These are phyloP conservation scores for Stylosanthes scabra DNA, from an alignment of 331 rosid genomes.

Conservation along the genomic window DNA sequence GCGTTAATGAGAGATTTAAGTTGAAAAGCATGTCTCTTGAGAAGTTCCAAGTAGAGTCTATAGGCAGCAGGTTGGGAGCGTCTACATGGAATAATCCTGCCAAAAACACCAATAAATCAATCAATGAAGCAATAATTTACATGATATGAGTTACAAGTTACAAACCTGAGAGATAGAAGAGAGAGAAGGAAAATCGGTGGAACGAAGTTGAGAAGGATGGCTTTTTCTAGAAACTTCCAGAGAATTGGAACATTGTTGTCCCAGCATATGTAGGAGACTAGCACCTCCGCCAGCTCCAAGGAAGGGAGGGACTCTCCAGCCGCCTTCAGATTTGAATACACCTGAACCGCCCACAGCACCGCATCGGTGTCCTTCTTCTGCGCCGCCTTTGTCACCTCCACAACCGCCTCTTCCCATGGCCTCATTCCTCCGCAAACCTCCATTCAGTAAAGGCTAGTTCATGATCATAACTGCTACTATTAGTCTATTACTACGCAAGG, in stretches of 20 bases:
- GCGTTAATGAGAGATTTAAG: conserved; percentile 71
- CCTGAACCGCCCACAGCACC: conserved; percentile 78
- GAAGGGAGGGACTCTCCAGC: conserved; percentile 84
- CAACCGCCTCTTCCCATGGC: conserved; percentile 68
- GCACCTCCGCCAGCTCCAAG: conserved; percentile 65
- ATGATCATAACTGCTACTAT: no score
- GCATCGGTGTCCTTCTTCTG: conserved; percentile 86
- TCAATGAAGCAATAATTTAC: no score
- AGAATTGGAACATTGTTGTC: conserved; percentile 85
- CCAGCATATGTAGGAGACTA: conserved; percentile 93
- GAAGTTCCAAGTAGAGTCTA: conserved; percentile 84
- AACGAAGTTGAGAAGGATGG: conserved; percentile 65
- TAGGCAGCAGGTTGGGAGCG: conserved; percentile 80
- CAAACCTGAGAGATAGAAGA: conserved; percentile 75
- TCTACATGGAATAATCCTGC: conserved; percentile 89
- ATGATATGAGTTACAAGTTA: no score
- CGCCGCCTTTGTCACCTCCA: conserved; percentile 74
- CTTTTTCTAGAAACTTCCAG: conserved; percentile 96
- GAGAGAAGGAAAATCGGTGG: conserved; percentile 89
- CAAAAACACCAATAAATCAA: conserved; percentile 29
- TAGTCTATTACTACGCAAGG: no score
- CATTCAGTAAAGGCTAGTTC: no score
- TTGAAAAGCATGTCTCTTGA: conserved; percentile 73
- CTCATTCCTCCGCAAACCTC: neutral
- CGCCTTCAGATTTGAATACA: conserved; percentile 74